Percentiles rank a stretch among this genome's conserved stretches.
Evolutionary conservation across 2,329 filamentous ascomycete genomes (phyloP).

Genomic region (Talaromyces sp.): DNA sequence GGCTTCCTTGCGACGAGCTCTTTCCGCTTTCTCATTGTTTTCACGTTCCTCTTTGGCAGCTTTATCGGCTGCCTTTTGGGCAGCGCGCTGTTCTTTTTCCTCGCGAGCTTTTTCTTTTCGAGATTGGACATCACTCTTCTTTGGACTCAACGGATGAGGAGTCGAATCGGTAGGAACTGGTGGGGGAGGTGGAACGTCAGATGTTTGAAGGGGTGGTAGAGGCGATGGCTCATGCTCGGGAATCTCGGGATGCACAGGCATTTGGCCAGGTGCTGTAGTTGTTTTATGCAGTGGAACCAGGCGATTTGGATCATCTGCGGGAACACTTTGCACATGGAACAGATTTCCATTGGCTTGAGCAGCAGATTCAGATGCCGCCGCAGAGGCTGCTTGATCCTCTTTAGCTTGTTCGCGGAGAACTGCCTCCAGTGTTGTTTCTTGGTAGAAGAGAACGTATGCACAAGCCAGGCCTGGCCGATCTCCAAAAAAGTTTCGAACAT

Average conservation of each 20-base stretch:
- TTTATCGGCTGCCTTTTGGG: constrained; percentile 42
- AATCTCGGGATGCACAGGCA: constrained; percentile 49
- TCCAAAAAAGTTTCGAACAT: constrained; percentile 95
- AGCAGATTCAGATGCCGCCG: constrained; percentile 47
- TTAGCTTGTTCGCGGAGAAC: constrained; percentile 78
- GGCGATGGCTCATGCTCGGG: constrained; percentile 20
- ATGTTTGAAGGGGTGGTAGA: constrained; percentile 16
- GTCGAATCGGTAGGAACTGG: constrained; percentile 38
- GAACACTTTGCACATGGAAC: constrained; percentile 44
- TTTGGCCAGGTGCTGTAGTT: constrained; percentile 47
- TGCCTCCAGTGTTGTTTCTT: constrained; percentile 76
- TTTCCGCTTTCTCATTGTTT: constrained; percentile 37
- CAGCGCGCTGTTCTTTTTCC: constrained; percentile 60
- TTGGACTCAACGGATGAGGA: constrained; percentile 48
- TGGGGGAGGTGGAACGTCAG: constrained; percentile 26
- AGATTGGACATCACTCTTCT: constrained; percentile 65
- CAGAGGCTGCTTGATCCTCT: constrained; percentile 59
- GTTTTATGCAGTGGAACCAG: constrained; percentile 36
- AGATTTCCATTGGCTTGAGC: constrained; percentile 34
- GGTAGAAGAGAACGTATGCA: constrained; percentile 96
- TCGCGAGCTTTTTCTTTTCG: constrained; percentile 67
- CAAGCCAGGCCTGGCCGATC: constrained; percentile 89
- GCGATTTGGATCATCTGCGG: constrained; percentile 39
- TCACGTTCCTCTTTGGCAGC: constrained; percentile 29
- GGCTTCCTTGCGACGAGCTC: constrained; percentile 58